Conservation (phyloP, 129 eudicot species). For the Daucus carota region DH1_v3.0 NC_030385.2:1299501-1300000, state of each 20-base stretch:
- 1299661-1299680: constrained; percentile 74
- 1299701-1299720: constrained; percentile 5
- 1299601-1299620: background rate
- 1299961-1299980: constrained; percentile 72
- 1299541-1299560: constrained; percentile 41
- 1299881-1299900: constrained; percentile 76
- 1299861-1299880: constrained; percentile 84
- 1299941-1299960: constrained; percentile 71
- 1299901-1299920: constrained; percentile 76
- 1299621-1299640: constrained; percentile 75
- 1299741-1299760: constrained; percentile 5
- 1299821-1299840: constrained; percentile 80
- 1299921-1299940: constrained; percentile 55
- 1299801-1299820: constrained; percentile 77
- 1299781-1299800: constrained; percentile 75
- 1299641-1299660: constrained; percentile 79
- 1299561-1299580: constrained; percentile 11
- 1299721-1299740: background rate
- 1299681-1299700: constrained; percentile 44
- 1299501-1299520: constrained; percentile 83
- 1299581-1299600: background rate
- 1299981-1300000: constrained; percentile 81
- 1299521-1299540: constrained; percentile 93
- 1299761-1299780: constrained; percentile 78
- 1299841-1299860: constrained; percentile 53